These are phyloP conservation scores for Pontederia crassipes DNA, from an alignment of 176 grass and related monocot genomes.

Conservation along the genomic window DNA sequence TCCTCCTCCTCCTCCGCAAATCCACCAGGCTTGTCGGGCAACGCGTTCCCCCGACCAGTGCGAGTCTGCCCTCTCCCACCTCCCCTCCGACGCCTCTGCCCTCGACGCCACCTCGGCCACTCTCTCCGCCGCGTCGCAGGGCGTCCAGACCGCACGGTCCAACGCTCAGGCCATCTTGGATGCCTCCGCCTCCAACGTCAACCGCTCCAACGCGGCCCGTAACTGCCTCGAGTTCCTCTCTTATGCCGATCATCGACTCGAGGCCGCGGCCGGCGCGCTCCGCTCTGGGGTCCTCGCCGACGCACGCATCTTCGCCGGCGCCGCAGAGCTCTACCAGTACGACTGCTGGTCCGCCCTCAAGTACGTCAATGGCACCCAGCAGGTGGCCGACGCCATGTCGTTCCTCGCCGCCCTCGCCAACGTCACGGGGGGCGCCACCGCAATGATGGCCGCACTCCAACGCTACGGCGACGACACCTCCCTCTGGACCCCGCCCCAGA, in stretches of 20 bases:
- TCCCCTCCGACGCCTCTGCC: constrained; percentile 19
- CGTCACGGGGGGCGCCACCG: constrained; percentile 56
- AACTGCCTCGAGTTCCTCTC: constrained; percentile 76
- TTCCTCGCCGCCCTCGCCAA: constrained; percentile 45
- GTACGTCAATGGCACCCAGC: constrained; percentile 52
- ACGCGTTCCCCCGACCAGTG: constrained; percentile 57
- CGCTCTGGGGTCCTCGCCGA: constrained; percentile 7
- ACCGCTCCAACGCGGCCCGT: constrained; percentile 58
- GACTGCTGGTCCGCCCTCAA: constrained; percentile 61
- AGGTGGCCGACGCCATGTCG: constrained; percentile 65
- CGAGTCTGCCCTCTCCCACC: constrained; percentile 50
- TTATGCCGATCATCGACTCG: constrained; percentile 45
- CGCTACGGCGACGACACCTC: constrained; percentile 51
- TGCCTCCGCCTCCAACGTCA: constrained; percentile 36
- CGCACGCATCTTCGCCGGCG: constrained; percentile 41
- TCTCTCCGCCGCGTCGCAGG: constrained; percentile 27
- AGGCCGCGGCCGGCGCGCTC: constrained; percentile 1
- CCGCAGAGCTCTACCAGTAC: constrained; percentile 24
- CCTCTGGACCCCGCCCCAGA: constrained; percentile 58
- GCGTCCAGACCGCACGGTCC: constrained; percentile 44
- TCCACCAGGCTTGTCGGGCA: constrained; percentile 74
- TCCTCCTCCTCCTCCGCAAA: constrained; percentile 12
- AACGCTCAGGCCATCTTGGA: constrained; percentile 52
- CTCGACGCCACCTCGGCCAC: constrained; percentile 34
- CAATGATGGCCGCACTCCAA: constrained; percentile 65